Conservation (phyloP, 2,329 filamentous ascomycete genomes). For the Neoscytalidium dimidiatum region DNA sequence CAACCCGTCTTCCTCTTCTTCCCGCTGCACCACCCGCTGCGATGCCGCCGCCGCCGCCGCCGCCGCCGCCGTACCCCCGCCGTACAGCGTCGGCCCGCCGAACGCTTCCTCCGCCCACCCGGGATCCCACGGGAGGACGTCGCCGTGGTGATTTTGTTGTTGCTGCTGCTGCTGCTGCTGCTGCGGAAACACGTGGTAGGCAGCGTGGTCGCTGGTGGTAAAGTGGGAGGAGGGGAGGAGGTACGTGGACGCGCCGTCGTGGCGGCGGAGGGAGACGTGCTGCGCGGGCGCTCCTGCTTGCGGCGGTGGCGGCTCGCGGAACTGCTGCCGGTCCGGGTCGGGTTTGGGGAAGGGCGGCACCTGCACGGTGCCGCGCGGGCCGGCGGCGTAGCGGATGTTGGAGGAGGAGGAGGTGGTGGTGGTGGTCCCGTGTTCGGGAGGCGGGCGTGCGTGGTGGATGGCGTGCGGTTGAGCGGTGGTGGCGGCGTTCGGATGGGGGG, state of each 20-base stretch:
- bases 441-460: too few species aligned
- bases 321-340: too few species aligned
- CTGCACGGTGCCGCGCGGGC: not conserved
- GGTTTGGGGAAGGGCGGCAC: not conserved
- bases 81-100: not conserved
- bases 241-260: not conserved
- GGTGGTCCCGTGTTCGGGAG: not conserved
- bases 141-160: too few species aligned
- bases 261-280: not conserved
- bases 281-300: not conserved
- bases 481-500: too few species aligned
- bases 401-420: not conserved
- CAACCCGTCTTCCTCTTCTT: not conserved
- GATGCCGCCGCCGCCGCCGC: too few species aligned
- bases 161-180: too few species aligned
- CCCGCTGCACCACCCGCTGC: not conserved
- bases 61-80: too few species aligned
- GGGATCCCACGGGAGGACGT: not conserved
- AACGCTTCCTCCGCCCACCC: slow-evolving; percentile 7
- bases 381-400: not conserved
- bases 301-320: not conserved
- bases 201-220: too few species aligned
- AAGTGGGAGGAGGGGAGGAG: too few species aligned
- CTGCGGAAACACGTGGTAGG: too few species aligned
- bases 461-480: too few species aligned